A percentile compares a stretch with the other conserved stretches of the same genome.
These are phyloP conservation scores for Coffea eugenioides DNA, from an alignment of 257 asterid species.

Conservation along the genomic window DNA sequence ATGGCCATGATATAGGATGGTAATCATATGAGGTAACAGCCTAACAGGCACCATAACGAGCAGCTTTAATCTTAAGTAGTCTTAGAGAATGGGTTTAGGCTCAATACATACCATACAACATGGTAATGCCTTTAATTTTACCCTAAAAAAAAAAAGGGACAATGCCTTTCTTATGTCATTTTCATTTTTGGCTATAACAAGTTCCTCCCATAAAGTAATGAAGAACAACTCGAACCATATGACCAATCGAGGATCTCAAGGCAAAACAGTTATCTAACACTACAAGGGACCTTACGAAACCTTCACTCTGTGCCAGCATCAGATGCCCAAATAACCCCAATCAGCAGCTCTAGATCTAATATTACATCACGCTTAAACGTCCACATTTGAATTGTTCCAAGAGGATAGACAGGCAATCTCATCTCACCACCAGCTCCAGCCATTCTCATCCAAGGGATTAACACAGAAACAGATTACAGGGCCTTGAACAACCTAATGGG, in stretches of 20 bases:
- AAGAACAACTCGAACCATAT: not conserved
- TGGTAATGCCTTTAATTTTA: not conserved
- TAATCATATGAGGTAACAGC: not conserved
- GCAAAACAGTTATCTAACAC: not conserved
- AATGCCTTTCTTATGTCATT: not conserved
- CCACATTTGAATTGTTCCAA: not conserved
- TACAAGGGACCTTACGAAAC: not conserved
- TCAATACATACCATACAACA: not conserved
- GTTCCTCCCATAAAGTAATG: not conserved
- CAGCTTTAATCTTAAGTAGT: not conserved
- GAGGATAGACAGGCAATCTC: not conserved
- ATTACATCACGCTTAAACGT: not conserved
- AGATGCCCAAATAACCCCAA: no score
- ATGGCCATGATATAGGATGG: not conserved
- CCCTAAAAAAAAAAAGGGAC: no score
- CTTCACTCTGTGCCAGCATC: not conserved
- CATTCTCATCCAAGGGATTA: not conserved
- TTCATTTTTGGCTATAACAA: not conserved
- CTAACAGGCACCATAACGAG: not conserved
- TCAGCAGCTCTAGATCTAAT: not conserved
- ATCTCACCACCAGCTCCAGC: not conserved
- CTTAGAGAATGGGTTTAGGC: no score
- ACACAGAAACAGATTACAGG: not conserved
- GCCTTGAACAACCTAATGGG: not conserved
- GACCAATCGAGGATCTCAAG: not conserved